Base-by-base conservation (phyloP, 1,139 yeast genomes). In the Candida neerlandica region DNA sequence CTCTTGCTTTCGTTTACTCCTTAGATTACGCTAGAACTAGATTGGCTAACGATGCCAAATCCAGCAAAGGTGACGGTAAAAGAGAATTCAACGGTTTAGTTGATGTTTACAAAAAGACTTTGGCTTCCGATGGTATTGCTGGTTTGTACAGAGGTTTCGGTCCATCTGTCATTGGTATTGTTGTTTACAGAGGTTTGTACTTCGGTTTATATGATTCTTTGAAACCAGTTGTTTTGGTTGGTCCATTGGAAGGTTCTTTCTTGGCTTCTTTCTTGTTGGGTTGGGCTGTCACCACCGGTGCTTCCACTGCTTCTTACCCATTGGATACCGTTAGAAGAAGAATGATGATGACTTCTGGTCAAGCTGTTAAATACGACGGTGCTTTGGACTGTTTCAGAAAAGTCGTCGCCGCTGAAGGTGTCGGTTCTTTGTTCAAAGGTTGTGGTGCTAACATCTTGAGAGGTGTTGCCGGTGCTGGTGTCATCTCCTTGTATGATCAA, bases 381-480 rank as follows among this genome's bases (percentile, higher is more conserved):
- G 79, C 80, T 58, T 66, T 74, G 60, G 81, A 76, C 69, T 70
- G 77, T 70, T 70, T 70, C 75, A 69, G 55, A 58, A 64, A 76
- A 67, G 78, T 76, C 61, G 76, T 76, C 59, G 80, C 80, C 56
- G 78, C 80, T 64, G 81, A 76, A 69, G 80, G 81, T 75, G 64
- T 76, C 63, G 58, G 56, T 46, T 75, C 80, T 61, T 74, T 76
- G 68, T 76, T 76, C 78, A 76, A 75, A 73, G 81, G 81, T 70
- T 75, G 80, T 67, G 78, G 77, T 73, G 80, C 80, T 66, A 76
- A 76, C 79, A 76, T 76, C 76, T 74, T 76, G 69, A 76, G 80
- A 75, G 81, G 81, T 76, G 80, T 76, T 65, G 80, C 80, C 68
- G 79, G 80, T 71, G 81, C 81, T 64, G 80, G 80, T 74, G 80